Base-by-base conservation (phyloP, 305 asterid species). In the Coffea humblotiana region DNA sequence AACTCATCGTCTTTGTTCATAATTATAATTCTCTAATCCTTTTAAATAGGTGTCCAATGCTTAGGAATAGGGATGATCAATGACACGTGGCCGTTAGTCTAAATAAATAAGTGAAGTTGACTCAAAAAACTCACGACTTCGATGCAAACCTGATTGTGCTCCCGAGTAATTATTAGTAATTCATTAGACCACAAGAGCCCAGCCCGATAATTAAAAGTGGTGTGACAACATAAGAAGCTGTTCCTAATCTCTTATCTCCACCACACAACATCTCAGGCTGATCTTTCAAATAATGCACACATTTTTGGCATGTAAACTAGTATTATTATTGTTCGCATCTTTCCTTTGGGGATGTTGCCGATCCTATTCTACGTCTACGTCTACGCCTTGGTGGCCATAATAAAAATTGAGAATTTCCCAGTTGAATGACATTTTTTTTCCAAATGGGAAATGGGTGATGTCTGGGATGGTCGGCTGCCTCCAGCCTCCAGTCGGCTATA, bases 401-500 rank as follows among this genome's bases (percentile, higher is more conserved):
- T 49, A 25, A 72, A n/a, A 35, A 25, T 16, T 47, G n/a, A 64
- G n/a, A 64, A 25, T 45, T 45, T 47, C n/a, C 68, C 18, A 23
- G 37, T 52, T 19, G 25, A 14, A 52, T 69, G 29, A 29, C 40
- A 8, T 21, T 8, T 19, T 51, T 66, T 51, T 9, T 1, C 2
- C n/a, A 2, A 3, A 14, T 2, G 19, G 60, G 6, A 2, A 52
- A 52, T 13, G 61, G 61, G 8, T 54, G n/a, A 16, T 18, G n/a
- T 18, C 43, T 0, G 43, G 43, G 43, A 54, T 29, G 79, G 77
- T 58, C 73, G 84, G 80, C 49, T 43, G 77, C 4, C 63, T 63
- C 3, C 7, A 68, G 52, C 27, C 78, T 58, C 43, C 43, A 37
- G 43, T 4, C 43, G 43, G 43, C 43, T 37, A 25, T 23, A 21